Evolutionary conservation across 1,139 yeast genomes (phyloP), one percentile per base, ranked within the genome.

Genomic region (Yamadazyma aaseri): DNA sequence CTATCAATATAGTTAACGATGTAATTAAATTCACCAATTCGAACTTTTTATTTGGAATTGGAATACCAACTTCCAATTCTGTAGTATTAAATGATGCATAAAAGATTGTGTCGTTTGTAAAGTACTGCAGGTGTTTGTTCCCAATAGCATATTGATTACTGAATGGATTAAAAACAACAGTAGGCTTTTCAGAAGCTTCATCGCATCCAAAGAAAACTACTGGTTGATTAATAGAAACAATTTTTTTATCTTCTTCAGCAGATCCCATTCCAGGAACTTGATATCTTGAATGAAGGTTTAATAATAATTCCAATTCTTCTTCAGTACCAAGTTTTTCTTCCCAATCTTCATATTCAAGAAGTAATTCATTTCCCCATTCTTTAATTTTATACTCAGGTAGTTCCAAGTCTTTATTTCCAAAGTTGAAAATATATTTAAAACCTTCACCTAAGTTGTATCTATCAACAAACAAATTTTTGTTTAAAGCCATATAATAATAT

Each of bases 301-400:
- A 44, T 18, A 57, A 56, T 9, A 56, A 45, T 8, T 40, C 36
- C n/a, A 29, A 18, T 3, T 29, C 23, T 13, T 17, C 26, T 7
- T 22, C 13, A n/a, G n/a, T n/a, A n/a, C n/a, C n/a, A 6, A 10
- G 6, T n/a, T 25, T 25, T 15, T 29, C n/a, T 2, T 30, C 26
- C 26, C 36, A 35, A 22, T 36, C 35, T 7, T 38, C 33, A 9
- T 62, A 44, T 39, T 64, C 63, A 34, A 68, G 46, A 26, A 70
- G 46, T 3, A 66, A 38, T 39, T 68, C 73, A 36, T 55, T 60
- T 0, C 76, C 76, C 76, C 76, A 70, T 38, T 58, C 57, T 2
- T 41, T 33, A 1, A 67, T 49, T 23, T 55, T 52, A 44, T 70
- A 70, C 26, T 54, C 72, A 0, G 76, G 76, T n/a, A 65, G 49